These are phyloP conservation scores for Tetrahymena malaccensis DNA, from an alignment of 73 alveolate species.

Conservation along the genomic window DNA sequence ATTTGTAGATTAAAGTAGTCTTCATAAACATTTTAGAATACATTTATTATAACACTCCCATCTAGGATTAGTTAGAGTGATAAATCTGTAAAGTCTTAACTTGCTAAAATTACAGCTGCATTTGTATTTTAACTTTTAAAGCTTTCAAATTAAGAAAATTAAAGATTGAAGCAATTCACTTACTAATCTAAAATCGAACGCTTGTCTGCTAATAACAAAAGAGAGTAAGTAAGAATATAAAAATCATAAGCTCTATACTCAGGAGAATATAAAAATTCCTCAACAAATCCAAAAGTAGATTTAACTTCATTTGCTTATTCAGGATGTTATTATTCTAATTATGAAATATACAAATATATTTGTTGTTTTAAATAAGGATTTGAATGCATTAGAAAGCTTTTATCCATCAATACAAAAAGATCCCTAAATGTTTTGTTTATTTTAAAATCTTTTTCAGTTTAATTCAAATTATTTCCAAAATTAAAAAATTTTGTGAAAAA, in stretches of 20 bases:
- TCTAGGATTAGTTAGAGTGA: not conserved
- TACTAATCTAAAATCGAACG: not conserved
- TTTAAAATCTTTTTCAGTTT: not conserved
- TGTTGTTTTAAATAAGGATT: not conserved
- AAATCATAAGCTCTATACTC: not conserved
- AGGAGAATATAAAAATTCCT: not conserved
- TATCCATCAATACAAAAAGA: not conserved
- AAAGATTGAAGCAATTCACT: not conserved
- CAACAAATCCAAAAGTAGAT: not conserved
- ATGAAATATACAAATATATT: not conserved
- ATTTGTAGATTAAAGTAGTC: not conserved
- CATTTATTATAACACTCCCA: not conserved
- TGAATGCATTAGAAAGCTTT: not conserved
- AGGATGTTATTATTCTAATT: not conserved
- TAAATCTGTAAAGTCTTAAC: not conserved
- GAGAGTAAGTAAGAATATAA: not conserved
- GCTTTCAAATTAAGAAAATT: not conserved
- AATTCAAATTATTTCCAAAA: not conserved
- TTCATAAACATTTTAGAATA: not conserved
- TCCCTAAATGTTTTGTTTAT: not conserved
- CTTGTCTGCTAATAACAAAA: not conserved
- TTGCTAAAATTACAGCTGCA: not conserved
- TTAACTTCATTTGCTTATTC: not conserved
- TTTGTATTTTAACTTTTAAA: not conserved
- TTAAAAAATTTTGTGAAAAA: not conserved